These are phyloP conservation scores for Primulina tabacum DNA, from an alignment of 257 asterid species.

Conservation along the genomic window DNA sequence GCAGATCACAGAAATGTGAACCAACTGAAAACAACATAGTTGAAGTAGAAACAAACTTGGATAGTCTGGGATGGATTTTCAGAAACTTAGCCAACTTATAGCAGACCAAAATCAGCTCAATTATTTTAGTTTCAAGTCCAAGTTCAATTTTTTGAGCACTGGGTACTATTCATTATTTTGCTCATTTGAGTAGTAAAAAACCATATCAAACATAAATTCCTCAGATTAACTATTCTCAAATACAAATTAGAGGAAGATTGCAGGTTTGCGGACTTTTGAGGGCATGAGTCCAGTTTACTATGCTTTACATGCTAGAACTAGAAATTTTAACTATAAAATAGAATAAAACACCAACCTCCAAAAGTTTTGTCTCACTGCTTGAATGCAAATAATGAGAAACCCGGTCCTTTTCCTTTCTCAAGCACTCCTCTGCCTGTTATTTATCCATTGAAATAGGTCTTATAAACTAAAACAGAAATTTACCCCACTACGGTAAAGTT, in stretches of 20 bases:
- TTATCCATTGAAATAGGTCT: background rate
- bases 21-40: background rate
- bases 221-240: background rate
- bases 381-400: conserved; percentile 37
- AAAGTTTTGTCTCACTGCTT: conserved; percentile 40
- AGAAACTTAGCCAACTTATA: background rate
- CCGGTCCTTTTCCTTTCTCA: conserved; percentile 53
- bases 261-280: too few species aligned
- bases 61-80: background rate
- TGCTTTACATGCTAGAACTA: background rate
- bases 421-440: conserved; percentile 53
- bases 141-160: background rate
- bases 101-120: background rate
- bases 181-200: background rate
- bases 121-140: too few species aligned
- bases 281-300: background rate
- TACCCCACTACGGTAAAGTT: conserved; percentile 1
- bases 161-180: background rate
- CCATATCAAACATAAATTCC: background rate
- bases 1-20: background rate
- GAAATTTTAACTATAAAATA: background rate
- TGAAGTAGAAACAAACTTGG: background rate
- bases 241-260: background rate
- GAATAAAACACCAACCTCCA: conserved; percentile 40
- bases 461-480: conserved; percentile 3